Base-by-base conservation (phyloP, 192 early-diverging fungal genomes). In the Phycomyces blakesleeanus region DNA sequence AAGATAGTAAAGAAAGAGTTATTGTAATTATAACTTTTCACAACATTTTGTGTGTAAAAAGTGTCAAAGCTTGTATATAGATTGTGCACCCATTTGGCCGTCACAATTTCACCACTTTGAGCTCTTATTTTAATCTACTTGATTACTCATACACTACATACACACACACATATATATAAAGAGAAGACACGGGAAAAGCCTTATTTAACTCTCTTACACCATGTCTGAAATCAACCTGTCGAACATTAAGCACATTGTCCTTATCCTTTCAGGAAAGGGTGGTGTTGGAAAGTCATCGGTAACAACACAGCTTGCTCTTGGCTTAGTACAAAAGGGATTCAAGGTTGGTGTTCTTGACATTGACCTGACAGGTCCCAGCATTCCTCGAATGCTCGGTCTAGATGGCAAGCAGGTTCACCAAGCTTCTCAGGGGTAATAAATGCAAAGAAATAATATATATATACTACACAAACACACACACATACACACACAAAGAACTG, bases 261-360 rank as follows among this genome's bases (percentile, higher is more conserved):
- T 98, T 8, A 88, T 98, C 27, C 86, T 98, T 37, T 96, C 93
- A 0, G 97, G 97, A 20, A 98, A 98, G 76, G 97, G 97, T 51
- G 97, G 97, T 6, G 97, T 98, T 6, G 97, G 97, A 44, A 99
- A 99, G 72, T 89, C 87, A 12, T 96, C 97, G 7, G 88, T 94
- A 27, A 85, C 95, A 14, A 90, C 92, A 9, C 89, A 96, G 64
- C 85, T 98, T 10, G 88, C 91, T 8, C 74, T 91, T 7, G 78
- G 84, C 25, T 68, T 93, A 14, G 80, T 78, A 6, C 69, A 80
- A 51, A 72, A 77, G 57, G 87, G 86, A 34, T 78, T 78, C 67
- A 81, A 80, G 50, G 94, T 99, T 5, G 97, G 96, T 14, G 79
- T 96, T 0, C 76, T 99, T 57, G 97, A 99, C 77, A 90, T 99